A percentile compares a stretch with the other conserved stretches of the same genome.
These are phyloP conservation scores for Raphidocelis subcapitata DNA, from an alignment of 139 green algal species.

Conservation along the genomic window DNA sequence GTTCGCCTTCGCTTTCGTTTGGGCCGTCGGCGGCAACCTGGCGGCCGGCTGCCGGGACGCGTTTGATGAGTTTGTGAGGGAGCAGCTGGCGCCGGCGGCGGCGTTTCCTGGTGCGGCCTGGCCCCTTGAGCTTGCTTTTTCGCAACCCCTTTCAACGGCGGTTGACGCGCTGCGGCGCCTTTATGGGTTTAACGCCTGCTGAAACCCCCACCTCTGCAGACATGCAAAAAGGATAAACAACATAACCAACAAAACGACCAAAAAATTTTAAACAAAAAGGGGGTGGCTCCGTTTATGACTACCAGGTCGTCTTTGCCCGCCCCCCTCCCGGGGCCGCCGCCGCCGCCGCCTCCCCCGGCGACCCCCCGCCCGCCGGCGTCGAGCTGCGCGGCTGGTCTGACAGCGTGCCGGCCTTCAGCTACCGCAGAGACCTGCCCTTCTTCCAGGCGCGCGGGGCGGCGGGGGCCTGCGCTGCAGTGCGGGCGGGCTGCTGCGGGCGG, in stretches of 20 bases:
- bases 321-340: too few relatives aligned
- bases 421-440: slow-evolving; percentile 70
- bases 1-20: slow-evolving; percentile 84
- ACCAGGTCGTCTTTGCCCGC: slow-evolving; percentile 53
- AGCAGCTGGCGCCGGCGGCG: slow-evolving; percentile 6
- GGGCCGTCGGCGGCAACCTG: slow-evolving; percentile 75
- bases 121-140: background rate
- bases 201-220: too few relatives aligned
- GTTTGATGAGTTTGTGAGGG: slow-evolving; percentile 58
- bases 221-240: too few relatives aligned
- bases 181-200: too few relatives aligned
- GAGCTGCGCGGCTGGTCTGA: slow-evolving; percentile 70
- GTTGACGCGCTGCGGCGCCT: too few relatives aligned
- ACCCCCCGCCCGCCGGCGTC: slow-evolving; percentile 5
- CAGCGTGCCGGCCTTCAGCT: slow-evolving; percentile 66
- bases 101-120: slow-evolving; percentile 13
- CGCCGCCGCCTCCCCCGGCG: too few relatives aligned
- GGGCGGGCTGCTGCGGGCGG: too few relatives aligned
- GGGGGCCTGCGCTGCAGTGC: too few relatives aligned
- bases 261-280: background rate
- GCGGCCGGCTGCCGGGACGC: slow-evolving; percentile 65
- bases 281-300: slow-evolving; percentile 72
- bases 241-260: too few relatives aligned
- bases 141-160: background rate
- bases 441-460: slow-evolving; percentile 74